phyloP scores from a whole-genome alignment of 305 asterid genomes.

The Rubia occidens region DNA sequence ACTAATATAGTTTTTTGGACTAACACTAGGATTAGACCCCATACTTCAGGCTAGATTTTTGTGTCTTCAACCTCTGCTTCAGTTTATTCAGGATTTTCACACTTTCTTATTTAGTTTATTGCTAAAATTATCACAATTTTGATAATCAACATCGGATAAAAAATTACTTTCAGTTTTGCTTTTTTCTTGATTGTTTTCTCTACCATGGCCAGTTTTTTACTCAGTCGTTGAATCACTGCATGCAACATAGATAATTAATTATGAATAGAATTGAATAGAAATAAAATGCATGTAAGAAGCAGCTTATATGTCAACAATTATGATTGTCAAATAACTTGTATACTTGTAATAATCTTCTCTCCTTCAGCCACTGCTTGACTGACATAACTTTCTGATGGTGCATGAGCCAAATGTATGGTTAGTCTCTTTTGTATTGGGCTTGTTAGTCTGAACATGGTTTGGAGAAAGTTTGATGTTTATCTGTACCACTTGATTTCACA shows the following conservation, averaged over 20 bases:
- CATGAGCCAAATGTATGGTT: too few relatives aligned
- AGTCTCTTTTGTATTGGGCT: too few relatives aligned
- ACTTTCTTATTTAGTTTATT: not conserved
- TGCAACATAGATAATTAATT: slow-evolving; percentile 19
- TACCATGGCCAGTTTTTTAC: slow-evolving; percentile 59
- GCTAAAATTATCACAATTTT: not conserved
- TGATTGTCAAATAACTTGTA: not conserved
- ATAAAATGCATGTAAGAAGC: not conserved
- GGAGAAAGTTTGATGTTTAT: too few relatives aligned
- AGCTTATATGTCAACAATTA: not conserved
- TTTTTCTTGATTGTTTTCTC: slow-evolving; percentile 77
- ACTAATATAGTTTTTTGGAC: slow-evolving; percentile 21
- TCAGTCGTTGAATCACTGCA: slow-evolving; percentile 75
- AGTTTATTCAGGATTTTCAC: slow-evolving; percentile 55
- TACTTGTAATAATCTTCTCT: slow-evolving; percentile 57
- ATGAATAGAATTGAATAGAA: not conserved
- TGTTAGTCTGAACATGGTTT: too few relatives aligned
- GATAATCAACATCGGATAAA: not conserved
- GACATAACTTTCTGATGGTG: slow-evolving; percentile 65
- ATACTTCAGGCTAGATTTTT: slow-evolving; percentile 59
- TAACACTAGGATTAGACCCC: slow-evolving; percentile 23
- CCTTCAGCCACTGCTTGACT: slow-evolving; percentile 89
- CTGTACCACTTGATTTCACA: too few relatives aligned
- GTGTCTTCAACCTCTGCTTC: slow-evolving; percentile 71
- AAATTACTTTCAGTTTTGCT: slow-evolving; percentile 67